Percentiles rank a stretch among this genome's conserved stretches.
Conservation (phyloP, 345 rosid species). For the Lumnitzera littorea region DNA sequence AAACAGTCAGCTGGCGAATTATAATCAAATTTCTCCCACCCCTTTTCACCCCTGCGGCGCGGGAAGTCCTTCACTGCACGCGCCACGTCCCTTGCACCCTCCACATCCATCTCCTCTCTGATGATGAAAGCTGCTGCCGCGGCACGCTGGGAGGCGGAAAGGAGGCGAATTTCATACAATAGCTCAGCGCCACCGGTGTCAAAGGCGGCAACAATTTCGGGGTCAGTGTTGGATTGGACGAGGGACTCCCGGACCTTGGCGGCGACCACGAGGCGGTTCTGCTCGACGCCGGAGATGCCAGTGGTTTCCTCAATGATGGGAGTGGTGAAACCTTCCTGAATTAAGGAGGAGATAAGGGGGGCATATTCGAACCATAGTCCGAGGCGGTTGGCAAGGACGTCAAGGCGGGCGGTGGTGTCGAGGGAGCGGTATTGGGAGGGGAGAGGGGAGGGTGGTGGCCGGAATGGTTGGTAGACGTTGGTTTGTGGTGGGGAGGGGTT, state of each 20-base stretch:
- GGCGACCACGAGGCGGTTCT: slow-evolving; percentile 71
- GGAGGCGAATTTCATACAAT: slow-evolving; percentile 69
- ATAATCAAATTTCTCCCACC: slow-evolving; percentile 54
- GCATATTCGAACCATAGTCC: slow-evolving; percentile 93
- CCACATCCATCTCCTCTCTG: slow-evolving; percentile 27
- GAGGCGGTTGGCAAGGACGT: slow-evolving; percentile 61
- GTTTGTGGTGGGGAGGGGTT: slow-evolving; percentile 20
- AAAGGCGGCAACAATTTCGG: slow-evolving; percentile 46
- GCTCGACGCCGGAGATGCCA: slow-evolving; percentile 78
- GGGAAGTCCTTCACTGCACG: slow-evolving; percentile 83
- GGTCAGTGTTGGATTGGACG: slow-evolving; percentile 43
- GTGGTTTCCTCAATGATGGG: slow-evolving; percentile 66
- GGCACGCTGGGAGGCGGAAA: slow-evolving; percentile 48
- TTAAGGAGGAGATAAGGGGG: slow-evolving; percentile 62
- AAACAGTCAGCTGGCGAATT: slow-evolving; percentile 70
- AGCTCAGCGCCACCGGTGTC: slow-evolving; percentile 71
- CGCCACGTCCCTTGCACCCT: slow-evolving; percentile 70
- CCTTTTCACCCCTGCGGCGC: slow-evolving; percentile 52
- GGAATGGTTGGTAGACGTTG: slow-evolving; percentile 72
- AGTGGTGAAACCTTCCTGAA: slow-evolving; percentile 73
- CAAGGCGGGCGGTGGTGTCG: slow-evolving; percentile 54
- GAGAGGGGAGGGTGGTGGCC: slow-evolving; percentile 83
- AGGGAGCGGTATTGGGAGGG: slow-evolving; percentile 61
- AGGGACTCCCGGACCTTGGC: slow-evolving; percentile 71
- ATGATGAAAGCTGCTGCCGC: slow-evolving; percentile 50